Evolutionary conservation across 345 rosid species (phyloP).

Genomic region (Triadica sebifera): DNA sequence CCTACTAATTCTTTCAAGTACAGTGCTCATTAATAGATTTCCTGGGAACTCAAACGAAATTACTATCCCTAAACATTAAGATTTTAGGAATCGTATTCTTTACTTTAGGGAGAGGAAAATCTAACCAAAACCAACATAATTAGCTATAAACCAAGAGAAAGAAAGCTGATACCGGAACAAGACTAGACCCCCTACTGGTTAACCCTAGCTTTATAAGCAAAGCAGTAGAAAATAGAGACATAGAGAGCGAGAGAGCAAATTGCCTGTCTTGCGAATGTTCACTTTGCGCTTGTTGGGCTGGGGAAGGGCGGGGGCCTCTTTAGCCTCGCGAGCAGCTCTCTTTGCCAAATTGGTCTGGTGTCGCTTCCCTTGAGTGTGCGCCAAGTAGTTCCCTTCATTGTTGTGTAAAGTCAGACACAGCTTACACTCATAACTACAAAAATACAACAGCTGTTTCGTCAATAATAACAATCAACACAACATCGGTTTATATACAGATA

Average conservation of each 20-base stretch:
- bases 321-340: slow-evolving; percentile 97
- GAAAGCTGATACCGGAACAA: background rate
- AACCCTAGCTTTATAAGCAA: background rate
- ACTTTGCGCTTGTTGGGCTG: slow-evolving; percentile 95
- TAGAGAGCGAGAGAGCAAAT: background rate
- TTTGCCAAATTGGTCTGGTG: slow-evolving; percentile 96
- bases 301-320: slow-evolving; percentile 84
- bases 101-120: background rate
- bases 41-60: background rate
- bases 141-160: background rate
- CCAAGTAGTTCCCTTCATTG: slow-evolving; percentile 99
- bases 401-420: slow-evolving; percentile 93
- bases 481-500: background rate
- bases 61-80: background rate
- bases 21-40: background rate
- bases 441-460: slow-evolving; percentile 6
- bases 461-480: background rate
- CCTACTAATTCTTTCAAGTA: background rate
- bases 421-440: slow-evolving; percentile 91
- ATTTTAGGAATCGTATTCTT: background rate
- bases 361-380: slow-evolving; percentile 95
- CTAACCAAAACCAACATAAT: background rate
- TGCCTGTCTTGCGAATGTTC: slow-evolving; percentile 72
- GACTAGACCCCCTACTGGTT: background rate
- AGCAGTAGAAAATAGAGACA: background rate